Conservation (phyloP, 306 rosid genomes). For the Rosa multiflora region DNA sequence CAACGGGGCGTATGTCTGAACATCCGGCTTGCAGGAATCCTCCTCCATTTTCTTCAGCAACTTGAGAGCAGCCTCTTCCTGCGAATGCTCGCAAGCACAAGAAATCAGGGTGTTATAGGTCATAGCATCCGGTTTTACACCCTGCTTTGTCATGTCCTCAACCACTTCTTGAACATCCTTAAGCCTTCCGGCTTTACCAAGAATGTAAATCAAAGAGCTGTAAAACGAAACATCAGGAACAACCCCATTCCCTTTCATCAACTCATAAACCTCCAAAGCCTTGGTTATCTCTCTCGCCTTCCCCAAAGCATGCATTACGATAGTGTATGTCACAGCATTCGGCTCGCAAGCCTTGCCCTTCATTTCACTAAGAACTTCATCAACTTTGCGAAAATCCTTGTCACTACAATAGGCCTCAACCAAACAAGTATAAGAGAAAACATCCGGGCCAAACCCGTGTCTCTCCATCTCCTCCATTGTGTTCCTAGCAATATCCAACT, state of each 20-base stretch:
- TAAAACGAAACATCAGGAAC: constrained; percentile 27
- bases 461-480: constrained; percentile 68
- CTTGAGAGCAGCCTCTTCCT: constrained; percentile 79
- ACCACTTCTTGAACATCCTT: constrained; percentile 22
- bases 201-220: constrained; percentile 22
- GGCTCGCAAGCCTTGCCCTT: constrained; percentile 80
- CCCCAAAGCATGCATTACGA: constrained; percentile 31
- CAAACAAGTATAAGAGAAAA: constrained; percentile 53
- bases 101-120: constrained; percentile 64
- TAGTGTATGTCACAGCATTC: constrained; percentile 39
- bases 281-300: constrained; percentile 30
- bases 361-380: constrained; percentile 67
- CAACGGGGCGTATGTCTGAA: constrained; percentile 70
- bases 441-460: constrained; percentile 56
- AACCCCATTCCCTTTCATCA: constrained; percentile 20
- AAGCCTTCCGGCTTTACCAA: constrained; percentile 34
- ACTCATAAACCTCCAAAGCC: constrained; percentile 26
- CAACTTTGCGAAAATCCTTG: constrained; percentile 72
- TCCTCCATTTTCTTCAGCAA: constrained; percentile 86
- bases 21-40: constrained; percentile 47
- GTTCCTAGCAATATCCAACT: constrained; percentile 52
- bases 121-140: constrained; percentile 37
- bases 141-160: constrained; percentile 23
- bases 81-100: constrained; percentile 56
- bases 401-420: constrained; percentile 60